Percentiles rank a stretch among this genome's conserved stretches.
phyloP scores from a whole-genome alignment of 208 protist species.

The Acanthamoeba rhysodes region DNA sequence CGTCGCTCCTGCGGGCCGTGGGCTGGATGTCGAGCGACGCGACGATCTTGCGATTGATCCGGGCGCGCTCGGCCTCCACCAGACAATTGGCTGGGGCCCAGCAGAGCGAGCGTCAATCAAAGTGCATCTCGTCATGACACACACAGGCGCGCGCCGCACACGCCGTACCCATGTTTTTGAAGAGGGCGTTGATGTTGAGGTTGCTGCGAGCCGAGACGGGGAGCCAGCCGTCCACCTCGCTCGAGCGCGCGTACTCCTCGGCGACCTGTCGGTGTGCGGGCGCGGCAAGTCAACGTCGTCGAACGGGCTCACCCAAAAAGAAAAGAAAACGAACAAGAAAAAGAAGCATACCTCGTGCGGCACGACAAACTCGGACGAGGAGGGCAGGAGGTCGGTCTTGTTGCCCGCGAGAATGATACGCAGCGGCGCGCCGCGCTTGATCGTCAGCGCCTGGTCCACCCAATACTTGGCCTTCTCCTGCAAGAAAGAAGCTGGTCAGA shows the following conservation, averaged over 20 bases:
- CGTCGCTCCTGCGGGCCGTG: neutral
- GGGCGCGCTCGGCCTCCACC: constrained; percentile 12
- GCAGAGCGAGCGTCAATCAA: neutral
- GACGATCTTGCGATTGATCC: neutral
- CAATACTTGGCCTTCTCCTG: constrained; percentile 40
- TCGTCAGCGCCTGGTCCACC: constrained; percentile 18
- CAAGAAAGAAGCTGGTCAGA: neutral
- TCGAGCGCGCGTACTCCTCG: neutral
- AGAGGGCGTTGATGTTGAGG: neutral
- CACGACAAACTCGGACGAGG: neutral
- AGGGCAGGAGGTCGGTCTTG: neutral
- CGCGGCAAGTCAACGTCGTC: neutral
- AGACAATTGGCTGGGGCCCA: neutral
- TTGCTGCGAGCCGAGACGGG: neutral
- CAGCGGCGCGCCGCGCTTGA: constrained; percentile 17
- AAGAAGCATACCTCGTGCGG: neutral
- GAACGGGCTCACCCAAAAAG: neutral
- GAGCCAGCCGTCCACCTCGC: constrained; percentile 13
- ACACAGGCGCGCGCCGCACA: too few species aligned
- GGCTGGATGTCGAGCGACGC: neutral
- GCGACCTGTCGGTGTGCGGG: neutral
- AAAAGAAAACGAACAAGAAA: neutral
- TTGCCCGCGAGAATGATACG: neutral
- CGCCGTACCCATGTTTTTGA: neutral
- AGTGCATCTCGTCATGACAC: too few species aligned